A percentile compares a stretch with the other conserved stretches of the same genome.
Conservation (phyloP, 495 filamentous ascomycete species). For the Bacidia gigantensis region DNA sequence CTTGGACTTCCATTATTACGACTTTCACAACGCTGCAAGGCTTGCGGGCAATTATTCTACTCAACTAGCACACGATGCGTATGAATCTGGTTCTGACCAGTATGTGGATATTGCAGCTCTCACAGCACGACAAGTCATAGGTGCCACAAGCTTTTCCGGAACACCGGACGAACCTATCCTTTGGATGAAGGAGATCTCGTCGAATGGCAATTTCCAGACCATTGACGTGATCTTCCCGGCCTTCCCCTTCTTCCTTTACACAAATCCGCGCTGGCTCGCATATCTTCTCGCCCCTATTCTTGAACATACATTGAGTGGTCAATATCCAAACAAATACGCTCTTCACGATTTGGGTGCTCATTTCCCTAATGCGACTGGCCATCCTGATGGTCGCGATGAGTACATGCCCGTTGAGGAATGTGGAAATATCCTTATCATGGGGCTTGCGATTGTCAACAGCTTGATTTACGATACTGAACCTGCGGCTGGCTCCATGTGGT, state of each 20-base stretch:
- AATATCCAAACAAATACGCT: slow-evolving; percentile 82
- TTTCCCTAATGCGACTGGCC: slow-evolving; percentile 88
- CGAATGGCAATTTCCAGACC: slow-evolving; percentile 87
- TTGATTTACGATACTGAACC: slow-evolving; percentile 52
- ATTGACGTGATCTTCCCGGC: slow-evolving; percentile 95
- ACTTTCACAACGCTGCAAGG: slow-evolving; percentile 46
- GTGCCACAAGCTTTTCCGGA: slow-evolving; percentile 77
- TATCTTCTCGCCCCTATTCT: slow-evolving; percentile 82
- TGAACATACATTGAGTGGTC: slow-evolving; percentile 80
- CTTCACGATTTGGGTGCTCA: slow-evolving; percentile 86
- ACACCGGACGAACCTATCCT: slow-evolving; percentile 73
- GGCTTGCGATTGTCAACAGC: slow-evolving; percentile 69
- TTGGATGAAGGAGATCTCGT: slow-evolving; percentile 92
- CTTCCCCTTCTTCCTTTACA: slow-evolving; percentile 92
- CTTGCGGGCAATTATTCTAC: slow-evolving; percentile 67
- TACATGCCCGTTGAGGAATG: slow-evolving; percentile 98
- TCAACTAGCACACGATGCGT: slow-evolving; percentile 64
- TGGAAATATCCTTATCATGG: slow-evolving; percentile 95
- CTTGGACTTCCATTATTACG: slow-evolving; percentile 62
- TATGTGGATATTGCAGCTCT: slow-evolving; percentile 83
- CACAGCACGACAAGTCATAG: slow-evolving; percentile 82
- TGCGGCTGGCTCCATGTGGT: slow-evolving; percentile 38
- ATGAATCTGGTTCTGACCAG: slow-evolving; percentile 45
- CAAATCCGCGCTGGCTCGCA: slow-evolving; percentile 80
- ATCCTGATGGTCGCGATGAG: slow-evolving; percentile 76